Percentiles rank a stretch among this genome's conserved stretches.
Conservation (phyloP, 306 rosid genomes). For the Abrus precatorius region DNA sequence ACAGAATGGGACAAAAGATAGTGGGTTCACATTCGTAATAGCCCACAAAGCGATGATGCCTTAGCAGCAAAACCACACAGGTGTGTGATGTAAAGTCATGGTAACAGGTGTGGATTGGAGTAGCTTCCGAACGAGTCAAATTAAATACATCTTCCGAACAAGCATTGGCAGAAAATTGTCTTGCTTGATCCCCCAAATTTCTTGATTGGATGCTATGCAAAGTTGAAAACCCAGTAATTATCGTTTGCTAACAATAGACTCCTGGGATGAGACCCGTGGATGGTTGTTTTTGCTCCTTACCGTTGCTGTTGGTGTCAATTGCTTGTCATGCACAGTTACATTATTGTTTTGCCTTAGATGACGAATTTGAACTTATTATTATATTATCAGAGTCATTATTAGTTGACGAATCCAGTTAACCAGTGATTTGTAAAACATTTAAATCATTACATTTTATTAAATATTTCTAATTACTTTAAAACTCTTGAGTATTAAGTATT, state of each 20-base stretch:
- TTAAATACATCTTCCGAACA: background rate
- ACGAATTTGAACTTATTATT: background rate
- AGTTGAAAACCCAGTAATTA: background rate
- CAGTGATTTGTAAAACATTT: background rate
- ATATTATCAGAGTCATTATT: background rate
- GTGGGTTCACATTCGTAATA: conserved; percentile 57
- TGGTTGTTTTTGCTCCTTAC: conserved; percentile 16
- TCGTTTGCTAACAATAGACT: background rate
- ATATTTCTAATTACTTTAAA: no score
- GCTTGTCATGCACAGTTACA: conserved; percentile 42
- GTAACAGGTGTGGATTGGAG: background rate
- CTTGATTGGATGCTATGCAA: background rate
- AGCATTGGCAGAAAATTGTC: background rate
- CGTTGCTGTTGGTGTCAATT: conserved; percentile 35
- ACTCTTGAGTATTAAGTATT: background rate
- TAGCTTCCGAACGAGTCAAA: conserved; percentile 23
- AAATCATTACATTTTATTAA: background rate
- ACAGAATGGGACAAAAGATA: conserved; percentile 45
- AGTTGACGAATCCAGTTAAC: background rate
- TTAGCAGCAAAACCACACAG: conserved; percentile 41
- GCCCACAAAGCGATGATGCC: conserved; percentile 34
- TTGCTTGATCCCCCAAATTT: conserved; percentile 31
- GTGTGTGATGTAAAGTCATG: conserved; percentile 19
- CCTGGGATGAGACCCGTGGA: background rate
- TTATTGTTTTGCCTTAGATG: background rate